Evolutionary conservation across 2,329 filamentous ascomycete species (phyloP).

Genomic region (Zasmidium citrigriseum): DNA sequence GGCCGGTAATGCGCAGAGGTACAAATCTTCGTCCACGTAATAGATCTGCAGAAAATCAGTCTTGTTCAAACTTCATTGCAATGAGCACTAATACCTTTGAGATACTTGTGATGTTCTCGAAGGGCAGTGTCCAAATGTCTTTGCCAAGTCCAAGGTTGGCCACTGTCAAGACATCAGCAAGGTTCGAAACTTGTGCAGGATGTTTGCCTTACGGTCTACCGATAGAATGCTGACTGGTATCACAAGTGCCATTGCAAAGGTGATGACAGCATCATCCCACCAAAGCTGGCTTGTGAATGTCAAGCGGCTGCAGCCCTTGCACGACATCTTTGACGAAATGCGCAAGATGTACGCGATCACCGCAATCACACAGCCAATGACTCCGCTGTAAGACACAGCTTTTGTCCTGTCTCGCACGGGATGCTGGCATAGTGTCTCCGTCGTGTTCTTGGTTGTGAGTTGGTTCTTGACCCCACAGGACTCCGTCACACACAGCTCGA

Average conservation of each 20-base stretch:
- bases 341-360: slow-evolving; percentile 14
- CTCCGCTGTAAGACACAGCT: slow-evolving; percentile 7
- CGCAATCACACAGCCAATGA: slow-evolving; percentile 15
- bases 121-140: slow-evolving; percentile 25
- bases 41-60: slow-evolving; percentile 13
- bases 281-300: slow-evolving; percentile 12
- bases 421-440: slow-evolving; percentile 17
- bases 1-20: slow-evolving; percentile 16
- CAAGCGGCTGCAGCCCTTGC: slow-evolving; percentile 3
- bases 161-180: slow-evolving; percentile 14
- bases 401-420: slow-evolving; percentile 15
- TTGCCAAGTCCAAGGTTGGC: slow-evolving; percentile 25
- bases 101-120: slow-evolving; percentile 19
- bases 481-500: slow-evolving; percentile 7
- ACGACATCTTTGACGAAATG: slow-evolving; percentile 17
- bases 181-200: not conserved
- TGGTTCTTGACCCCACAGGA: slow-evolving; percentile 16
- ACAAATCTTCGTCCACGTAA: slow-evolving; percentile 19
- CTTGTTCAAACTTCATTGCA: too few species aligned
- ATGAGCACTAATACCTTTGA: slow-evolving; percentile 3
- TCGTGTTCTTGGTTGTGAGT: slow-evolving; percentile 21
- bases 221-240: slow-evolving; percentile 13
- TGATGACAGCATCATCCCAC: slow-evolving; percentile 23
- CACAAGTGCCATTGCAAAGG: slow-evolving; percentile 15
- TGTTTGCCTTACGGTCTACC: slow-evolving; percentile 2